phyloP scores from a whole-genome alignment of 108 stramenopile species.

The Thalassiosira profunda region DNA sequence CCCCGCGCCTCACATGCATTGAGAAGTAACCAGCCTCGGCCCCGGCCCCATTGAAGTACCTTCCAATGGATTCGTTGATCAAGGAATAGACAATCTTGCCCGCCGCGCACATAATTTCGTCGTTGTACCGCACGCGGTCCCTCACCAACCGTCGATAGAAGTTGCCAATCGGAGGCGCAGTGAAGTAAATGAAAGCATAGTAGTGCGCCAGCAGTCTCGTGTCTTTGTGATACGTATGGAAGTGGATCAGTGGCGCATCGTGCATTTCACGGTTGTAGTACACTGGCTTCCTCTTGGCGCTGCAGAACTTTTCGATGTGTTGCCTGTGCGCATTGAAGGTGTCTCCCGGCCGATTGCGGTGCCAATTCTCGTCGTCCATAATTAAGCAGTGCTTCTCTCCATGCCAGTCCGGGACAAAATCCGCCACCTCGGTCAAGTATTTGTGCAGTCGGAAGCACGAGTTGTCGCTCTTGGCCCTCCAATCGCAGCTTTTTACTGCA shows the following conservation, averaged over 20 bases:
- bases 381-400: conserved; percentile 59
- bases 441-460: conserved; percentile 56
- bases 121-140: conserved; percentile 81
- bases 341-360: conserved; percentile 3
- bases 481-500: conserved; percentile 56
- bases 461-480: conserved; percentile 10
- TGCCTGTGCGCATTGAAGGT: background rate
- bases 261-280: conserved; percentile 34
- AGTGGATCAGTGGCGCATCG: conserved; percentile 59
- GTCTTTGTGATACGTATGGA: conserved; percentile 53
- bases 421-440: conserved; percentile 53
- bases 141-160: conserved; percentile 83
- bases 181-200: conserved; percentile 84
- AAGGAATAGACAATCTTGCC: conserved; percentile 86
- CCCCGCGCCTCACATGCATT: conserved; percentile 88
- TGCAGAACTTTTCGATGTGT: conserved; percentile 16
- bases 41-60: conserved; percentile 37
- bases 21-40: conserved; percentile 71
- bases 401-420: conserved; percentile 48
- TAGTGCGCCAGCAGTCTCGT: conserved; percentile 83
- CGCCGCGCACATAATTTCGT: conserved; percentile 87
- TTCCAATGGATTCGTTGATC: conserved; percentile 45
- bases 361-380: conserved; percentile 62
- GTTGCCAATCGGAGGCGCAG: conserved; percentile 64
- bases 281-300: conserved; percentile 11